Evolutionary conservation across 371 early-diverging fungal species (phyloP).

Genomic region (Enterocytospora artemiae): DNA sequence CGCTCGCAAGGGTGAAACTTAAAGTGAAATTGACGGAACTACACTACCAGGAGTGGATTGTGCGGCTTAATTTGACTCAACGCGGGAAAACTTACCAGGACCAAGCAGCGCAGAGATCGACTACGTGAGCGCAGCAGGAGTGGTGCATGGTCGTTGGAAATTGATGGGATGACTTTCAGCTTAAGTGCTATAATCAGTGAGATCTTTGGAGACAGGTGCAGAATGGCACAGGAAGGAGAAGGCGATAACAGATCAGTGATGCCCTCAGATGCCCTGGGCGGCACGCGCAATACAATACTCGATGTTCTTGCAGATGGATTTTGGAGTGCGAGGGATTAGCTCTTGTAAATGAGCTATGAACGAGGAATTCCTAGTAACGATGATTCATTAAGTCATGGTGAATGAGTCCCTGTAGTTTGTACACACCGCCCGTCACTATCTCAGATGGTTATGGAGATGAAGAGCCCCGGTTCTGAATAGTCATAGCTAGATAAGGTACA

Average conservation of each 20-base stretch:
- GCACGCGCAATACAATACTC: conserved; percentile 67
- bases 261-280: conserved; percentile 65
- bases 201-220: conserved; percentile 60
- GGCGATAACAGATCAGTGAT: conserved; percentile 67
- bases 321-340: conserved; percentile 63
- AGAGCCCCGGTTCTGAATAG: conserved; percentile 57
- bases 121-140: conserved; percentile 56
- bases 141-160: conserved; percentile 61
- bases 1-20: conserved; percentile 41
- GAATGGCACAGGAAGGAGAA: conserved; percentile 60
- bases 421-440: conserved; percentile 55
- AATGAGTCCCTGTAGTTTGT: conserved; percentile 58
- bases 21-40: conserved; percentile 45
- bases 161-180: conserved; percentile 63
- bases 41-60: conserved; percentile 47
- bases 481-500: conserved; percentile 65
- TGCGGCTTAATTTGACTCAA: conserved; percentile 49
- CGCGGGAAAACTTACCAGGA: conserved; percentile 59
- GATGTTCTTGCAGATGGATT: conserved; percentile 62
- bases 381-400: conserved; percentile 62
- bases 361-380: conserved; percentile 64
- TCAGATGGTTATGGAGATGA: conserved; percentile 27
- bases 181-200: conserved; percentile 65
- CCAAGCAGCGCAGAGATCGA: conserved; percentile 58
- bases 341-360: conserved; percentile 62